A percentile compares a stretch with the other conserved stretches of the same genome.
These are phyloP conservation scores for Lichtheimia hyalospora DNA, from an alignment of 371 early-diverging fungal genomes.

Conservation along the genomic window DNA sequence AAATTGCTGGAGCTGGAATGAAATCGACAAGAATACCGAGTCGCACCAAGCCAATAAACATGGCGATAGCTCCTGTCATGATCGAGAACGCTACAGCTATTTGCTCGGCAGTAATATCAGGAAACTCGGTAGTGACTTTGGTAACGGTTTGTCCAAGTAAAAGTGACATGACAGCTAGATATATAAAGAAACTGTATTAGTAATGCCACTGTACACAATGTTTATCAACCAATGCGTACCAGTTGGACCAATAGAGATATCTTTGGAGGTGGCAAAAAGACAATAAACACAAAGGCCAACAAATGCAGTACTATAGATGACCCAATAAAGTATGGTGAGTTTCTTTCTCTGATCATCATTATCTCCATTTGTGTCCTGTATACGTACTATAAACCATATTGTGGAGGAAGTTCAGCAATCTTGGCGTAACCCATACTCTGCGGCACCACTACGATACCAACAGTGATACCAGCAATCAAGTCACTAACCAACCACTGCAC, in stretches of 20 bases:
- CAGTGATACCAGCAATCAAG: constrained; percentile 83
- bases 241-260: constrained; percentile 86
- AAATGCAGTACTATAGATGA: constrained; percentile 49
- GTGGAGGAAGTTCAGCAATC: constrained; percentile 74
- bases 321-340: neutral
- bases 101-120: constrained; percentile 39
- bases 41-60: constrained; percentile 73
- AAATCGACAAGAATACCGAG: constrained; percentile 89
- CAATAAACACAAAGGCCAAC: constrained; percentile 78
- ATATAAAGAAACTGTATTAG: neutral
- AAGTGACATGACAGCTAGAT: constrained; percentile 78
- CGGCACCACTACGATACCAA: constrained; percentile 84
- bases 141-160: constrained; percentile 72
- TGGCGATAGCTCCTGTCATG: constrained; percentile 62
- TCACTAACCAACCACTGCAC: constrained; percentile 77
- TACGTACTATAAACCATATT: constrained; percentile 85
- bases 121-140: constrained; percentile 31
- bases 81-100: constrained; percentile 61
- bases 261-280: constrained; percentile 83
- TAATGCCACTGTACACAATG: neutral
- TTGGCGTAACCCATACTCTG: constrained; percentile 88
- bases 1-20: constrained; percentile 74
- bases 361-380: neutral
- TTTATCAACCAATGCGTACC: constrained; percentile 14
- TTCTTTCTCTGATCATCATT: neutral